Evolutionary conservation across 2,329 filamentous ascomycete species (phyloP), one percentile per base, ranked within the genome.

Genomic region (Botrytis cinerea): DNA sequence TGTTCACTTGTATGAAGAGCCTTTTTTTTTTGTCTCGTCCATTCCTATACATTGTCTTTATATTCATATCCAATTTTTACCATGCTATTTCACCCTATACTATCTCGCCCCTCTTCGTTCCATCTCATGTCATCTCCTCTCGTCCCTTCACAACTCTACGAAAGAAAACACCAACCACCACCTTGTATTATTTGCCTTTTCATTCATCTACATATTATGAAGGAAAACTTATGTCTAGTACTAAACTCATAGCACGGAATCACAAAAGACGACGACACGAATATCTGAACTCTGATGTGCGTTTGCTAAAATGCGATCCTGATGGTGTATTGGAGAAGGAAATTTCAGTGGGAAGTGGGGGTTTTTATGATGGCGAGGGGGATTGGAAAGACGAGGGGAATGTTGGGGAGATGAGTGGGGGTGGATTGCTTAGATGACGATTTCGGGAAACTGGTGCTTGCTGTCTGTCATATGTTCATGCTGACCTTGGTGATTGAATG

Each of bases 141-240:
- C 35, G 7, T 38, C 4, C 35, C 5, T 38, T 38, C 35, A n/a
- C 25, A n/a, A 5, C 12, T 51, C 48, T 45, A n/a, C 48, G 25
- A 14, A 51, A 51, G 25, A 16, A 35, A 35, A 35, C 32, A 35
- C 32, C 32, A 0, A n/a, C 6, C 1, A 14, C 12, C 22, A 51
- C 0, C 12, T 16, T 16, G n/a, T 51, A 1, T n/a, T 7, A 51
- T n/a, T n/a, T n/a, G 3, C 25, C 0, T 0, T 4, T n/a, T n/a
- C 6, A n/a, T n/a, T 0, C 4, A 51, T 51, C 25, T 12, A 12
- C 46, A 10, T 25, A 5, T 25, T 25, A 12, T 4, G 2, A 1
- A 7, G 46, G 10, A 48, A 25, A 48, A 43, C 12, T 14, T 16
- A 16, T 14, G 4, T 43, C 43, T 16, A 10, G 14, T 43, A 14